Conservation (phyloP, 106 monocot genomes). For the Platanthera zijinensis region DNA sequence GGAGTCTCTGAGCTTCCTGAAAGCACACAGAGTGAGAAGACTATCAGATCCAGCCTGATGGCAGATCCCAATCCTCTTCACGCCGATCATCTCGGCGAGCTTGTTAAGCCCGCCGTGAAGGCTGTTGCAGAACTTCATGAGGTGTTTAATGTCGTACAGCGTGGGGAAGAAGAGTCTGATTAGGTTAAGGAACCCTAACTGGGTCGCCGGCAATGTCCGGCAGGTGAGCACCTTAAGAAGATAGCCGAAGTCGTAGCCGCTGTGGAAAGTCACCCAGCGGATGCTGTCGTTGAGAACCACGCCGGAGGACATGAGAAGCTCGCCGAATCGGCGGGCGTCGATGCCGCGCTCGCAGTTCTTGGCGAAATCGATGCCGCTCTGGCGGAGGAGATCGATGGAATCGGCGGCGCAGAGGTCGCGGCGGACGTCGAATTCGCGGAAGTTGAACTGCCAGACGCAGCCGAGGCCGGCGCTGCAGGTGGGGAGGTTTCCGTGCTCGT, state of each 20-base stretch:
- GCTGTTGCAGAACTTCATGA: constrained; percentile 37
- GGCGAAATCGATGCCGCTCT: constrained; percentile 45
- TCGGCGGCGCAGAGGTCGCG: constrained; percentile 33
- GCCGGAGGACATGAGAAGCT: constrained; percentile 59
- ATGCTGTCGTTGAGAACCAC: constrained; percentile 41
- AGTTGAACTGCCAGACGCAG: constrained; percentile 42
- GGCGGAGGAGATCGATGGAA: constrained; percentile 39
- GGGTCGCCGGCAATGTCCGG: constrained; percentile 28
- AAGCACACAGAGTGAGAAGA: constrained; percentile 20
- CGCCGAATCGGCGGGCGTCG: constrained; percentile 26
- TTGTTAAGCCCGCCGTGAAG: constrained; percentile 33
- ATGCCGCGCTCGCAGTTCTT: constrained; percentile 32
- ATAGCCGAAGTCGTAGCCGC: constrained; percentile 49
- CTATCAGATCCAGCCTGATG: constrained; percentile 37
- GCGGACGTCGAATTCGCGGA: constrained; percentile 27
- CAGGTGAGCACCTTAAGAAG: constrained; percentile 38
- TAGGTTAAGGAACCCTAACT: constrained; percentile 30
- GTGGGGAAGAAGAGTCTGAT: constrained; percentile 29
- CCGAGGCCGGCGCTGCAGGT: constrained; percentile 29
- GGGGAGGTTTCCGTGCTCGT: constrained; percentile 39
- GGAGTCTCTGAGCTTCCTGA: constrained; percentile 26
- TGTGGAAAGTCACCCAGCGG: constrained; percentile 50
- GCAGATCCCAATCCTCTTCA: constrained; percentile 30
- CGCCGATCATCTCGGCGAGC: constrained; percentile 30
- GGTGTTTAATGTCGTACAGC: constrained; percentile 25